Evolutionary conservation across 2,329 filamentous ascomycete genomes (phyloP).

Genomic region (Diaporthe capsici): DNA sequence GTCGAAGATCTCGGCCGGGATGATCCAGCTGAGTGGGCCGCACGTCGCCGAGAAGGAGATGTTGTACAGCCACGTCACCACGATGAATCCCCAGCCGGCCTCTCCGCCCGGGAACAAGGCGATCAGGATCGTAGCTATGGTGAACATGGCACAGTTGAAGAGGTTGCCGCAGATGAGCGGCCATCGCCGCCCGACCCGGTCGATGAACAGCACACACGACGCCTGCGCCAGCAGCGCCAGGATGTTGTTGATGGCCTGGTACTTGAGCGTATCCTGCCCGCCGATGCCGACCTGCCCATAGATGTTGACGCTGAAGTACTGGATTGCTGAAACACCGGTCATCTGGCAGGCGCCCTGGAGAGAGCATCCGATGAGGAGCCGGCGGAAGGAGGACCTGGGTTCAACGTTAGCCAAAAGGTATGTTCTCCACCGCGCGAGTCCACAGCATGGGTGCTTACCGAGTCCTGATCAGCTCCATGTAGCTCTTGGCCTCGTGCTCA

Average conservation of each 20-base stretch:
- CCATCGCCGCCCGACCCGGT: slow-evolving; percentile 79
- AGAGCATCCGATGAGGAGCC: slow-evolving; percentile 77
- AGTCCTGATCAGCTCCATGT: slow-evolving; percentile 76
- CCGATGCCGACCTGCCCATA: slow-evolving; percentile 79
- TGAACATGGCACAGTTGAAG: slow-evolving; percentile 79
- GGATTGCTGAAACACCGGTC: slow-evolving; percentile 82
- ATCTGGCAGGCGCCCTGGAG: slow-evolving; percentile 82
- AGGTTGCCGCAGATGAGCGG: slow-evolving; percentile 81
- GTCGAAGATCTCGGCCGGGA: slow-evolving; percentile 82
- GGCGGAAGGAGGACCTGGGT: slow-evolving; percentile 73
- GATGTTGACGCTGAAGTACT: slow-evolving; percentile 80
- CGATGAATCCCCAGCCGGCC: slow-evolving; percentile 82
- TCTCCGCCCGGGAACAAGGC: slow-evolving; percentile 58
- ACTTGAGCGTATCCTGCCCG: slow-evolving; percentile 76
- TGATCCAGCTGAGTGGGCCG: slow-evolving; percentile 74
- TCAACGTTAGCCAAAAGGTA: background rate
- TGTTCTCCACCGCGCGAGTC: background rate
- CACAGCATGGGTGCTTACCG: slow-evolving; percentile 48
- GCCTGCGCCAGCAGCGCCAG: slow-evolving; percentile 79
- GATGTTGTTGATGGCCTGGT: slow-evolving; percentile 82
- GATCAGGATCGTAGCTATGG: slow-evolving; percentile 72
- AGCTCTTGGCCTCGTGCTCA: slow-evolving; percentile 78
- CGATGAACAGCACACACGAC: slow-evolving; percentile 77
- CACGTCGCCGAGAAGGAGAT: slow-evolving; percentile 81
- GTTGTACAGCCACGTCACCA: slow-evolving; percentile 84